These are phyloP conservation scores for Paramecium primaurelia DNA, from an alignment of 73 alveolate species.

Conservation along the genomic window DNA sequence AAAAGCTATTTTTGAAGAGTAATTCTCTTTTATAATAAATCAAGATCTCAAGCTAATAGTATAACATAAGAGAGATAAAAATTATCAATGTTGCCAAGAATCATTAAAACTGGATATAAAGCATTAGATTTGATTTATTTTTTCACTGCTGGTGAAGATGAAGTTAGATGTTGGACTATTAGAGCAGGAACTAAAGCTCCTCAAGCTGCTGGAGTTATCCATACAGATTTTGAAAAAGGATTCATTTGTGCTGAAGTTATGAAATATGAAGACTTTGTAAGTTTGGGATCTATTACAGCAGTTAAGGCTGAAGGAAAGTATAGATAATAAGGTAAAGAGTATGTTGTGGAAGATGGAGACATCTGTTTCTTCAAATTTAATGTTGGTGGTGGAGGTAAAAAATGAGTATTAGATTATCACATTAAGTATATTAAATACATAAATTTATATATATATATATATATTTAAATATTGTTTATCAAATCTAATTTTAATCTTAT, in stretches of 20 bases:
- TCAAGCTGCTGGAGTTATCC: slow-evolving; percentile 99
- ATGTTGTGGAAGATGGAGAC: slow-evolving; percentile 96
- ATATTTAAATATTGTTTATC: neutral
- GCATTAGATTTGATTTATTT: slow-evolving; percentile 93
- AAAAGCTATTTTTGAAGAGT: slow-evolving; percentile 71
- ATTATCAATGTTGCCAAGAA: slow-evolving; percentile 83
- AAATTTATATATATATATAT: neutral
- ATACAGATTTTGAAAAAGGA: slow-evolving; percentile 99
- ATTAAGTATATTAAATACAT: neutral
- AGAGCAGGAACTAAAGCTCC: slow-evolving; percentile 97
- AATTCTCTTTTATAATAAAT: neutral
- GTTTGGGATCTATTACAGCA: slow-evolving; percentile 83
- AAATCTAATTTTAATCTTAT: neutral
- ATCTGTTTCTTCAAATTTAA: slow-evolving; percentile 67
- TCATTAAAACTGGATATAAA: slow-evolving; percentile 92
- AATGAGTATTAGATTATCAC: neutral
- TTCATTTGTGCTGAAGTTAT: slow-evolving; percentile 99
- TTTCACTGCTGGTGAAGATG: slow-evolving; percentile 99
- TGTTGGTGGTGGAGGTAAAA: slow-evolving; percentile 60
- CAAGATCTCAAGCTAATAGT: neutral
- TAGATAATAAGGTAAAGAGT: slow-evolving; percentile 90
- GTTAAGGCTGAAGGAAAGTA: slow-evolving; percentile 97
- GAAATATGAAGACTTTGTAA: slow-evolving; percentile 93
- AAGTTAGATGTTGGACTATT: slow-evolving; percentile 98
- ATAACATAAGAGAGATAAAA: slow-evolving; percentile 75